These are phyloP conservation scores for Beauveria pseudobassiana DNA, from an alignment of 2,329 filamentous ascomycete genomes.

Conservation along the genomic window DNA sequence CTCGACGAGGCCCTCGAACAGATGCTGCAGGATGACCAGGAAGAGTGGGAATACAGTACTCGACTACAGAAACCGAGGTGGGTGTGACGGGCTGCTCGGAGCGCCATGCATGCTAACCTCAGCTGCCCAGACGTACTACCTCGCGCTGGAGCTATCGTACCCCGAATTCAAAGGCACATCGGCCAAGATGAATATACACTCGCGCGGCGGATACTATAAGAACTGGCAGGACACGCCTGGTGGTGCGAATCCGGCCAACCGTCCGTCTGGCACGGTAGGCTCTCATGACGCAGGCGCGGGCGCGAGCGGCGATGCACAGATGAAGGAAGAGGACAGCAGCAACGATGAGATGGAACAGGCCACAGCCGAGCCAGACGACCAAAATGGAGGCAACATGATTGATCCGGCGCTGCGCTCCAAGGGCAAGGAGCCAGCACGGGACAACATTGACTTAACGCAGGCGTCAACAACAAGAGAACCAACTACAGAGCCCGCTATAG, in stretches of 20 bases:
- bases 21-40: constrained; percentile 34
- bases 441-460: constrained; percentile 8
- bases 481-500: background rate
- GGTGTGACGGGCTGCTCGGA: background rate
- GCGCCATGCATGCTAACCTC: background rate
- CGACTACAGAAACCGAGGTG: constrained; percentile 54
- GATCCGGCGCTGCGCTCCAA: constrained; percentile 19
- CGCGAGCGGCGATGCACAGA: constrained; percentile 11
- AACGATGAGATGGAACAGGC: constrained; percentile 26
- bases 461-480: constrained; percentile 6
- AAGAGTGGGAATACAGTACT: constrained; percentile 64
- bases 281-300: background rate
- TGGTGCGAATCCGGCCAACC: constrained; percentile 19
- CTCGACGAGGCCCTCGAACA: constrained; percentile 22
- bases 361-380: constrained; percentile 18
- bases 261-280: background rate
- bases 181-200: constrained; percentile 29
- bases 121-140: constrained; percentile 49
- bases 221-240: constrained; percentile 28
- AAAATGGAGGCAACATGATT: constrained; percentile 23
- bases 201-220: constrained; percentile 40
- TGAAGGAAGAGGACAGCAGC: constrained; percentile 19
- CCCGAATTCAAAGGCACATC: constrained; percentile 46
- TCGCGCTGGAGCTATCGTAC: constrained; percentile 56
- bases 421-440: constrained; percentile 12